Evolutionary conservation across 257 asterid species (phyloP), one percentile per base, ranked within the genome.

Genomic region (Haberlea rhodopensis): DNA sequence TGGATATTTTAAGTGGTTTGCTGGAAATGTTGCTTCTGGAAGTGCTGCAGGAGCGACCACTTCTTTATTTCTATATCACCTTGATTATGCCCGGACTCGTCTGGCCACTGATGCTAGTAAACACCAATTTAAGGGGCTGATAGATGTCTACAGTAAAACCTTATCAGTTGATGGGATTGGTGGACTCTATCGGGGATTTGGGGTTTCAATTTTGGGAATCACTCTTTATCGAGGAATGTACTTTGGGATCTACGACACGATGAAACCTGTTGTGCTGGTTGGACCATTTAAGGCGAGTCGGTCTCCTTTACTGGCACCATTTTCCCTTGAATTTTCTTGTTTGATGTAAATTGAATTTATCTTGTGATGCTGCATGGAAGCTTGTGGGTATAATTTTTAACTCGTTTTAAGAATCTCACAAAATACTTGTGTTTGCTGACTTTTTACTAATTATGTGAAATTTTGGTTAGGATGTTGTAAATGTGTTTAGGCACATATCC

Each of bases 41-140:
- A 94, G 97, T 79, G 97, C 99, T 75, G 97, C 99, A 31, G 99
- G 97, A 71, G 97, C 96, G 11, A 90, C 95, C 15, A 94, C 99
- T 24, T 94, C 97, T 22, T 65, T 84, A 55, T 79, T 84, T 77
- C 78, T 84, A 20, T 84, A 84, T 73, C 90, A 84, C 73, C 71
- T 84, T 11, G 90, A 84, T 71, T 84, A 75, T 69, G 90, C 86
- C 68, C 66, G 90, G 55, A 84, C 90, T 69, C 85, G 90, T 28
- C 58, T 84, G 72, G 90, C 70, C 40, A 78, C 82, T 28, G 86
- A 84, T 84, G 66, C 79, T 60, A 68, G 82, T 22, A 78, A 24
- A 15, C 24, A 23, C 49, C 85, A 84, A 48, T 84, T 71, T 65
- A 75, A 79, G 26, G 90, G 90, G 67, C 56, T 94, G 53, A 10